phyloP scores from a whole-genome alignment of 805 yeast species.

The Kodamaea nitidulidarum region DNA sequence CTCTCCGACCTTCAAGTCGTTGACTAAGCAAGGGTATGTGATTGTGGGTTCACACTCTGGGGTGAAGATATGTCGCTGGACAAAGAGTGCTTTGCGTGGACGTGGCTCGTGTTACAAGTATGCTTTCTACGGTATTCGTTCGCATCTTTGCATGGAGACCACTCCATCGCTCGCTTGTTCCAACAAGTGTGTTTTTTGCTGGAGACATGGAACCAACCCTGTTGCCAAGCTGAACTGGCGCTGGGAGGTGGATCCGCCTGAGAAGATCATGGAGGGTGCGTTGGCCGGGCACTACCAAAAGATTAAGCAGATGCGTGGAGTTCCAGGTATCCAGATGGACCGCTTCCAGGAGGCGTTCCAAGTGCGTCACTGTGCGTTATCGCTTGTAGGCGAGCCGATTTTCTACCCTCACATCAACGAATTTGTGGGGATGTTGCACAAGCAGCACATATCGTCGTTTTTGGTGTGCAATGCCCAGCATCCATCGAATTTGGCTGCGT shows the following conservation, averaged over 20 bases:
- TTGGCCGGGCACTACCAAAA: conserved; percentile 84
- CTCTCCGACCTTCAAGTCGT: conserved; percentile 82
- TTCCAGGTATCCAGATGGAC: conserved; percentile 88
- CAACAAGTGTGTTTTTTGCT: conserved; percentile 92
- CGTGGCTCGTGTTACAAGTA: conserved; percentile 92
- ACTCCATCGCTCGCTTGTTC: conserved; percentile 93
- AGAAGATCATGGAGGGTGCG: conserved; percentile 78
- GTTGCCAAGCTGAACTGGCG: conserved; percentile 91
- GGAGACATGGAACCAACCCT: conserved; percentile 97
- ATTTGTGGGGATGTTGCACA: conserved; percentile 77
- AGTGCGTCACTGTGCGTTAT: conserved; percentile 87
- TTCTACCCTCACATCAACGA: conserved; percentile 88
- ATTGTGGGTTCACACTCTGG: conserved; percentile 94
- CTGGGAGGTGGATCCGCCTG: conserved; percentile 93
- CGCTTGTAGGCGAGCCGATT: conserved; percentile 92
- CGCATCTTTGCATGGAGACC: conserved; percentile 93
- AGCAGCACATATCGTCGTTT: conserved; percentile 75
- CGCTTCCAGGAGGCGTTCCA: conserved; percentile 87
- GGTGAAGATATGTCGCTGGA: conserved; percentile 94
- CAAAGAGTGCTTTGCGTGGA: conserved; percentile 89
- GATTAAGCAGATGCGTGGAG: conserved; percentile 92
- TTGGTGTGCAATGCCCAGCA: conserved; percentile 95
- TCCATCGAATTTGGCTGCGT: conserved; percentile 70
- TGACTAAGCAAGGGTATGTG: conserved; percentile 91
- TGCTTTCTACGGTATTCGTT: conserved; percentile 85